Evolutionary conservation across 441 rosid species (phyloP), one percentile per base, ranked within the genome.

Genomic region (Croton laevigatus): DNA sequence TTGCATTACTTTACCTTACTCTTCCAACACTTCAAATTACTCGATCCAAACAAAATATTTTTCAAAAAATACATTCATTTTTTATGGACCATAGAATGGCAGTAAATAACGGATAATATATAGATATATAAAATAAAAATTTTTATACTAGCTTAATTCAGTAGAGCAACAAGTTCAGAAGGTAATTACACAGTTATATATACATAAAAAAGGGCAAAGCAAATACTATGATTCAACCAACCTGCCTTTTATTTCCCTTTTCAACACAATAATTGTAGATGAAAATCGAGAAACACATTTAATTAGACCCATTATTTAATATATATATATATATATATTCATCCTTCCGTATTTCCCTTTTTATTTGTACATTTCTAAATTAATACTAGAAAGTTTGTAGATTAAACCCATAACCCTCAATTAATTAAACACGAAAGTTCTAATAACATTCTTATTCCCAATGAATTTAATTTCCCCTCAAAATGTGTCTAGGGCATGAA

Each of bases 191-290:
- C 65, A 59, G 80, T 68, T 65, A 54, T 65, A 69, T 64, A 72
- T 67, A 66, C 65, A 22, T 66, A 65, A 58, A 44, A 34, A 68
- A 80, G 78, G 59, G 75, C 5, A 58, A 62, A 68, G 71, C 75
- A 66, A 66, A 77, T 62, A 38, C 49, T 69, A 80, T 76, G 78
- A 80, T 85, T 69, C 19, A 45, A 55, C 73, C 73, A 52, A 71
- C 76, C 51, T 62, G 16, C 59, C 66, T 62, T 75, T 70, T 6
- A 48, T 68, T 71, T 59, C 71, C 71, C 76, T 75, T 84, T 78
- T 76, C 74, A 75, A 71, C 80, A 80, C 36, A 73, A 80, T 80
- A 51, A 82, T 76, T 58, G 69, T 71, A 11, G 32, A 32, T 59
- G 60, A 59, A 66, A 11, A 61, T 22, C 37, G 17, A 58, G 53